Conservation (phyloP, 1,139 yeast genomes). For the Geotrichum cucujoidarum region DNA sequence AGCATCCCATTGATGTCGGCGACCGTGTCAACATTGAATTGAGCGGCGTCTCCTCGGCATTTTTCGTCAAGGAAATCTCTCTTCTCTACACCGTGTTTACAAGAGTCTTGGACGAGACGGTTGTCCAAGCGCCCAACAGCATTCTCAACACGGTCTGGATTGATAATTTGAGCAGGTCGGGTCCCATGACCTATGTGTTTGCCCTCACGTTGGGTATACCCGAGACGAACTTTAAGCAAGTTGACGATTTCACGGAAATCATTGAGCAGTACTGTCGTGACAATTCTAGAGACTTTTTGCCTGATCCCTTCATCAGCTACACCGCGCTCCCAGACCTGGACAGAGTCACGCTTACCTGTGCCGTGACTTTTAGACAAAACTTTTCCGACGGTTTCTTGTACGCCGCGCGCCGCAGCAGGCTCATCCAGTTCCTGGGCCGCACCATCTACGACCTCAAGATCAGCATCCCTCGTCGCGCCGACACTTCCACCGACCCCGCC, state of each 20-base stretch:
- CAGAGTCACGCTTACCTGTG: slow-evolving; percentile 32
- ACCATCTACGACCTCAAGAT: slow-evolving; percentile 36
- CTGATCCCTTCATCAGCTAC: slow-evolving; percentile 35
- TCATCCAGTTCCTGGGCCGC: slow-evolving; percentile 33
- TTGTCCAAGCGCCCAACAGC: slow-evolving; percentile 40
- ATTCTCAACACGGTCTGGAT: slow-evolving; percentile 39
- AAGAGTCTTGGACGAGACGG: slow-evolving; percentile 30
- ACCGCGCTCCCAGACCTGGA: slow-evolving; percentile 38
- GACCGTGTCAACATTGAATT: slow-evolving; percentile 39
- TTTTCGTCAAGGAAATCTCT: slow-evolving; percentile 35
- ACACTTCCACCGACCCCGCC: slow-evolving; percentile 35
- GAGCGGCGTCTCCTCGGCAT: slow-evolving; percentile 28
- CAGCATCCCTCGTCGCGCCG: slow-evolving; percentile 30
- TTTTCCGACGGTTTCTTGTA: slow-evolving; percentile 35
- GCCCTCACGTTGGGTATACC: slow-evolving; percentile 36
- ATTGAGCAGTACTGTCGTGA: slow-evolving; percentile 33
- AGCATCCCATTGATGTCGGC: slow-evolving; percentile 44
- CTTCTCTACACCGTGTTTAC: slow-evolving; percentile 39
- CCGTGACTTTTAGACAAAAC: slow-evolving; percentile 35
- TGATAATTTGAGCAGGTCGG: slow-evolving; percentile 40
- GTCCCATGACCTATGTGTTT: slow-evolving; percentile 33
- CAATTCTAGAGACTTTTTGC: slow-evolving; percentile 38
- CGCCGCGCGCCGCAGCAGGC: slow-evolving; percentile 33
- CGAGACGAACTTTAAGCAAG: slow-evolving; percentile 37
- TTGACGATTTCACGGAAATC: slow-evolving; percentile 33